Conservation (phyloP, 2,329 filamentous ascomycete genomes). For the Apiospora marii region DNA sequence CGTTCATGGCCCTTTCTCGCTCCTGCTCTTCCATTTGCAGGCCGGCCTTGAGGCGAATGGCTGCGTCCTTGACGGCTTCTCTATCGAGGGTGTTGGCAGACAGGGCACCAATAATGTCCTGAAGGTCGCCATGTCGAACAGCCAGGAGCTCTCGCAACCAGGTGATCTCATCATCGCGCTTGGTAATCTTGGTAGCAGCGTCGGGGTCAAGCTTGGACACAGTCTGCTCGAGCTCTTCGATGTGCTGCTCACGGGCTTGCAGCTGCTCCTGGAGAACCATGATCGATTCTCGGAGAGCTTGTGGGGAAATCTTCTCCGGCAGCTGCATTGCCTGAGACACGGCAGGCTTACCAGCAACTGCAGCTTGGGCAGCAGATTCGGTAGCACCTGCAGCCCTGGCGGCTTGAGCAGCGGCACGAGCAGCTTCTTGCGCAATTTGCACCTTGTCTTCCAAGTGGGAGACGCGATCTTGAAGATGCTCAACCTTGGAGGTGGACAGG, state of each 20-base stretch:
- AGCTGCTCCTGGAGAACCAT: slow-evolving; percentile 96
- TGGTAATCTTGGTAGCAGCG: slow-evolving; percentile 81
- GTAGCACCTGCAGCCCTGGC: slow-evolving; percentile 46
- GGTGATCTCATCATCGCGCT: slow-evolving; percentile 90
- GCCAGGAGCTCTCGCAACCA: slow-evolving; percentile 95
- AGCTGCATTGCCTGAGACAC: slow-evolving; percentile 54
- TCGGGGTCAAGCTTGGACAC: slow-evolving; percentile 76
- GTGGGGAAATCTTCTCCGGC: slow-evolving; percentile 89
- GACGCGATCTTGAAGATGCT: slow-evolving; percentile 87
- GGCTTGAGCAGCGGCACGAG: slow-evolving; percentile 61
- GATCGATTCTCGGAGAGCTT: slow-evolving; percentile 94
- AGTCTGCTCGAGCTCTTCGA: slow-evolving; percentile 84
- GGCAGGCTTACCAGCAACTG: slow-evolving; percentile 50
- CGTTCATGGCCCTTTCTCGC: slow-evolving; percentile 82
- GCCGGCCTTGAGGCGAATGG: slow-evolving; percentile 91
- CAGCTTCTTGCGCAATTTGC: slow-evolving; percentile 87
- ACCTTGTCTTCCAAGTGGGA: slow-evolving; percentile 88
- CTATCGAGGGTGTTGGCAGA: slow-evolving; percentile 79
- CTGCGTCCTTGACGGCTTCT: slow-evolving; percentile 83
- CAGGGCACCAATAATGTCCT: slow-evolving; percentile 86
- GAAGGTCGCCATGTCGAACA: slow-evolving; percentile 88
- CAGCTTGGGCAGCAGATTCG: slow-evolving; percentile 55
- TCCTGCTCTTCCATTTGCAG: slow-evolving; percentile 98
- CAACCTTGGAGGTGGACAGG: slow-evolving; percentile 83
- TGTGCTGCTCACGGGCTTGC: slow-evolving; percentile 88